Evolutionary conservation across 306 rosid species (phyloP).

Genomic region (Trichosanthes truncata): DNA sequence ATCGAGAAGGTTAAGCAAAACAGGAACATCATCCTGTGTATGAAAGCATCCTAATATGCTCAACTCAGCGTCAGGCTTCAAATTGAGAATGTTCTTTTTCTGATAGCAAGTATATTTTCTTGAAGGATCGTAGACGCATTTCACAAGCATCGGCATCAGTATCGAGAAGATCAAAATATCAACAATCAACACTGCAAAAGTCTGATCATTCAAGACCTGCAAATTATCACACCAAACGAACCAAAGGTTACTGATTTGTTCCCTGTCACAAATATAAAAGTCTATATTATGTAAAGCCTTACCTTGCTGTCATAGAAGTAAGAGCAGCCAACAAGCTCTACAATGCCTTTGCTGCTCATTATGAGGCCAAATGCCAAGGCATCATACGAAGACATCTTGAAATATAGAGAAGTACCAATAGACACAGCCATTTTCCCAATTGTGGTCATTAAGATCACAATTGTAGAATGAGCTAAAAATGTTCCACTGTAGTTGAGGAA

Average conservation of each 20-base stretch:
- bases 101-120: slow-evolving; percentile 46
- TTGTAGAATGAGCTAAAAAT: neutral
- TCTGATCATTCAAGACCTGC: slow-evolving; percentile 22
- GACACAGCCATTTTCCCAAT: slow-evolving; percentile 14
- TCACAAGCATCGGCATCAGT: slow-evolving; percentile 18
- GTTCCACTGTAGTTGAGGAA: neutral
- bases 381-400: slow-evolving; percentile 33
- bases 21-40: slow-evolving; percentile 26
- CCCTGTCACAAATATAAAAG: too few species aligned
- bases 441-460: neutral
- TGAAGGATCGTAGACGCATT: slow-evolving; percentile 37
- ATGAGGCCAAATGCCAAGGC: slow-evolving; percentile 32
- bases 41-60: slow-evolving; percentile 40
- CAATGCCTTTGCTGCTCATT: slow-evolving; percentile 51
- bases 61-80: slow-evolving; percentile 25
- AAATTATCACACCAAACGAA: neutral
- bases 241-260: neutral
- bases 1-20: slow-evolving; percentile 46
- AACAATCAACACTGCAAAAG: slow-evolving; percentile 16
- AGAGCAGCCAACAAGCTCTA: slow-evolving; percentile 36
- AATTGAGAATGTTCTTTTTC: slow-evolving; percentile 34
- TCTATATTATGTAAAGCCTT: neutral
- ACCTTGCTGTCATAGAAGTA: slow-evolving; percentile 26
- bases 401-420: slow-evolving; percentile 14
- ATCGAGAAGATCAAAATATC: slow-evolving; percentile 15